phyloP scores from a whole-genome alignment of 2,329 filamentous ascomycete genomes.

The Sporothrix pseudoabietina region DNA sequence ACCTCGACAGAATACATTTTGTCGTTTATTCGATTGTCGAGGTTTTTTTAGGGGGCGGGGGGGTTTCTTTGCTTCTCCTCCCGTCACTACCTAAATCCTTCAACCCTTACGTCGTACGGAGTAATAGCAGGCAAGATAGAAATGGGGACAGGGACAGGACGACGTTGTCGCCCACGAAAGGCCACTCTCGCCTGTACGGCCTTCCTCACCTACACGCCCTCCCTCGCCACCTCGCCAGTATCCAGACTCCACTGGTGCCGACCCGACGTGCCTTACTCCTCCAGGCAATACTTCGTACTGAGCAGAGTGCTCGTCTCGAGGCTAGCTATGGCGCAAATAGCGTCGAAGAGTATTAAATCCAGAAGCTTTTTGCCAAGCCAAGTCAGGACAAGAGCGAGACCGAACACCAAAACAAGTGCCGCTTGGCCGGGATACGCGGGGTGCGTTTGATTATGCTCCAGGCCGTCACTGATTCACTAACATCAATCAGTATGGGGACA shows the following conservation, averaged over 20 bases:
- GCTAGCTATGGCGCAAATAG: background rate
- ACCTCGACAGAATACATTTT: background rate
- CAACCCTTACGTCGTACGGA: background rate
- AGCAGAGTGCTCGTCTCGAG: background rate
- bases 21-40: background rate
- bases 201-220: background rate
- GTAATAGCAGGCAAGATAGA: background rate
- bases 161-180: background rate
- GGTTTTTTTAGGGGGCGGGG: background rate
- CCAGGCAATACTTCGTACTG: background rate
- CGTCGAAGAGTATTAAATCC: background rate
- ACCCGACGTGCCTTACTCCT: background rate
- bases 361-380: background rate
- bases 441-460: background rate
- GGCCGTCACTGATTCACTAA: background rate
- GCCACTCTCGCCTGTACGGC: background rate
- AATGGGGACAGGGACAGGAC: background rate
- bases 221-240: background rate
- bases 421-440: constrained; percentile 15
- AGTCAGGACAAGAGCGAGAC: background rate
- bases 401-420: background rate
- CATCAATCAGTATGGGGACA: background rate
- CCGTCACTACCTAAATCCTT: background rate
- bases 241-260: background rate
- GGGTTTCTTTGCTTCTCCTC: background rate